Evolutionary conservation across 768 basidiomycete genomes (phyloP), one percentile per base, ranked within the genome.

Genomic region (Leccinum barrowsii): DNA sequence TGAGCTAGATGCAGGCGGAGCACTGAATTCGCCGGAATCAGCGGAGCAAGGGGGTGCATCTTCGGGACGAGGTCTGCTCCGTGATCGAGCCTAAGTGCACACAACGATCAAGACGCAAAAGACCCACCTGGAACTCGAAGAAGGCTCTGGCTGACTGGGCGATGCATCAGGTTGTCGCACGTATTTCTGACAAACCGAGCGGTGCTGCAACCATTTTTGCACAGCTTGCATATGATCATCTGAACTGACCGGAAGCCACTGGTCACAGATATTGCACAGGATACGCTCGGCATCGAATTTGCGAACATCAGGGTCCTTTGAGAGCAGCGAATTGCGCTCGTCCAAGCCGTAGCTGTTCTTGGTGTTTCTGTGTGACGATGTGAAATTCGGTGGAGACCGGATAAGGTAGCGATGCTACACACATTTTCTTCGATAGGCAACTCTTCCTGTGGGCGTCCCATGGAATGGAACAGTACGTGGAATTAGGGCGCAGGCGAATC

Each of bases 371-470:
- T 30, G 53, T 37, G 30, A 48, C 17, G 10, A 57, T 21, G 58
- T 55, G 55, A 58, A 63, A 53, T 52, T 56, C 28, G 48, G 48
- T 55, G 56, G 50, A 8, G 51, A 28, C 52, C 47, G 55, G 49
- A 59, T 32, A 54, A 59, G 28, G 42, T 6, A 54, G 21, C 47
- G 52, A 64, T 59, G 12, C 40, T 46, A 40, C 85, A 59, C 67
- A 87, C 89, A 84, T 80, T 71, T 89, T 88, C 76, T 89, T 90
- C 1, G 87, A 84, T 49, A 92, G 73, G 73, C 89, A 91, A 67
- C 87, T 89, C 75, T 90, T 91, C 44, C 90, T 77, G 67, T 92
- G 90, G 3, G 90, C 89, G 67, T 91, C 89, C 90, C 90, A 92
- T 0, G 90, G 90, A 55, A 92, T 91, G n/a, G 85, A 87, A 66